Evolutionary conservation across 2,329 filamentous ascomycete species (phyloP).

Genomic region (Trichoderma atroviride): DNA sequence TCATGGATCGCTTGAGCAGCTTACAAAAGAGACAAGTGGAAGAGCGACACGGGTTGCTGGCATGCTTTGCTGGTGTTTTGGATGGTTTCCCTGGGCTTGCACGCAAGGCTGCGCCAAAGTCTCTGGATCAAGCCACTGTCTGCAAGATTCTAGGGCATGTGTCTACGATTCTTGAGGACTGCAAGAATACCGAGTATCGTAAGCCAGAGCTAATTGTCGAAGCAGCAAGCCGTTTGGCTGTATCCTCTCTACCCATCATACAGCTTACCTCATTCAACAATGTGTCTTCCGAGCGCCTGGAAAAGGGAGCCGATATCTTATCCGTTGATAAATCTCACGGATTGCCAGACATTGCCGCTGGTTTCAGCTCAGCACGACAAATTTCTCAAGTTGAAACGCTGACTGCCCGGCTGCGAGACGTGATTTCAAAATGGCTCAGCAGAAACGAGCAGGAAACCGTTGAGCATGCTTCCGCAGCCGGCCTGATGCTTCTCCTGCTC

Average conservation of each 20-base stretch:
- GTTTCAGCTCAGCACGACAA: slow-evolving; percentile 27
- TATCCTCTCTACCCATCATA: slow-evolving; percentile 54
- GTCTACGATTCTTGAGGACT: slow-evolving; percentile 45
- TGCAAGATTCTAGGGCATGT: slow-evolving; percentile 37
- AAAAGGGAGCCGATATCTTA: slow-evolving; percentile 34
- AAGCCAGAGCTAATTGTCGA: slow-evolving; percentile 68
- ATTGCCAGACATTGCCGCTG: slow-evolving; percentile 32
- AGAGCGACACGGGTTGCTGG: slow-evolving; percentile 68
- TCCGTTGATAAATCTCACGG: slow-evolving; percentile 30
- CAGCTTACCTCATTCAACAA: slow-evolving; percentile 40
- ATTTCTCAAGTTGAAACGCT: slow-evolving; percentile 31
- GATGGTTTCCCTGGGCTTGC: slow-evolving; percentile 48
- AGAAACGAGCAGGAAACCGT: slow-evolving; percentile 55
- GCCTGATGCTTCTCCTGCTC: slow-evolving; percentile 53
- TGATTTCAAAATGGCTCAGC: slow-evolving; percentile 51
- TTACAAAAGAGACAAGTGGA: slow-evolving; percentile 63
- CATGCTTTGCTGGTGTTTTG: slow-evolving; percentile 62
- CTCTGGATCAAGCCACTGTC: slow-evolving; percentile 29
- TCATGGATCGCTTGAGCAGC: slow-evolving; percentile 49
- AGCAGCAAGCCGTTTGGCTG: slow-evolving; percentile 60
- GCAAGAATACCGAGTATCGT: slow-evolving; percentile 51
- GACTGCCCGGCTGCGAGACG: slow-evolving; percentile 35
- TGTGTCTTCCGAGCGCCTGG: slow-evolving; percentile 19
- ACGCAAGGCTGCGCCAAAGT: neutral
- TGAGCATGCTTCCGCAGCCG: slow-evolving; percentile 53